These are phyloP conservation scores for Circinella minor DNA, from an alignment of 371 early-diverging fungal genomes.

Conservation along the genomic window DNA sequence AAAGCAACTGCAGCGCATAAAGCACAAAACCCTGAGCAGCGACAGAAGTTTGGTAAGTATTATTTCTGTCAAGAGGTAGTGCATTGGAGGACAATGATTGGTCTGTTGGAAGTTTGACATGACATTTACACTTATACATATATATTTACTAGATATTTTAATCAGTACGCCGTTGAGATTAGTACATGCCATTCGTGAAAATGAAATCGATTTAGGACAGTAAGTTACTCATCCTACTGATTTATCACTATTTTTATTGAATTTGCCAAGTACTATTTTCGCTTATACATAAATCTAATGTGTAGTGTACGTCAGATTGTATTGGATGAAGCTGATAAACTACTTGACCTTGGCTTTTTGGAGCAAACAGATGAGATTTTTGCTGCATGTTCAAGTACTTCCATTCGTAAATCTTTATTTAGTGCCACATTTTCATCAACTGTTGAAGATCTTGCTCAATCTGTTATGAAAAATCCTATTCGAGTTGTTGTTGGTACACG, in stretches of 20 bases:
- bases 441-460: constrained; percentile 89
- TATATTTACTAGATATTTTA: constrained; percentile 68
- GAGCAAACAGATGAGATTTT: constrained; percentile 90
- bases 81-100: too few relatives aligned
- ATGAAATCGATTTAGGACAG: constrained; percentile 76
- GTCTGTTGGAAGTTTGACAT: too few relatives aligned
- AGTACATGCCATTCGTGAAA: constrained; percentile 85
- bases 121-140: too few relatives aligned
- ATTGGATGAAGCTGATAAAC: constrained; percentile 94
- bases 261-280: too few relatives aligned
- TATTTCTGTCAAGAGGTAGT: not conserved
- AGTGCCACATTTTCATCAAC: constrained; percentile 94
- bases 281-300: too few relatives aligned
- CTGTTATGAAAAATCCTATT: constrained; percentile 89
- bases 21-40: constrained; percentile 66
- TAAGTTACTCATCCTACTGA: constrained; percentile 25
- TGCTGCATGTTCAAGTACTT: constrained; percentile 79
- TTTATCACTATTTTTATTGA: too few relatives aligned
- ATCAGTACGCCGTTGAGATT: constrained; percentile 92
- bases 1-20: constrained; percentile 74
- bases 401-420: constrained; percentile 87
- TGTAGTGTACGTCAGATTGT: constrained; percentile 71
- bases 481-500: constrained; percentile 90
- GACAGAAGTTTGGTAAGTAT: constrained; percentile 71
- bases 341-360: constrained; percentile 91